Percentiles rank a stretch among this genome's conserved stretches.
phyloP scores from a whole-genome alignment of 768 basidiomycete species.

The Aureoboletus auriporus region DNA sequence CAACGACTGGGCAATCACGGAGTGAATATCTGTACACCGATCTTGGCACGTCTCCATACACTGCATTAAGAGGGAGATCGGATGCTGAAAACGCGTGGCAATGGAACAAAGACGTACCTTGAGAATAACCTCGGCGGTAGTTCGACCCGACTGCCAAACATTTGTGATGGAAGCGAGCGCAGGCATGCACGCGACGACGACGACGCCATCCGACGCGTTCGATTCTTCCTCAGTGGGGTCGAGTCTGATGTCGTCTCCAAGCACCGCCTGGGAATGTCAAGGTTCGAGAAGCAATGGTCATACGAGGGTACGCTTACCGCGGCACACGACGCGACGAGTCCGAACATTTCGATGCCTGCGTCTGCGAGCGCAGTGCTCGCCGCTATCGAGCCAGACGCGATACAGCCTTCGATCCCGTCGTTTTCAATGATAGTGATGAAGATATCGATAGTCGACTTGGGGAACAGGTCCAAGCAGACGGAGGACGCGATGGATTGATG shows the following conservation, averaged over 20 bases:
- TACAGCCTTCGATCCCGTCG: slow-evolving; percentile 86
- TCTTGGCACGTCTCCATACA: slow-evolving; percentile 68
- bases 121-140: slow-evolving; percentile 49
- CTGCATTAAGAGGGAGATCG: slow-evolving; percentile 33
- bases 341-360: slow-evolving; percentile 89
- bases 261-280: slow-evolving; percentile 43
- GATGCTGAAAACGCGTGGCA: not conserved
- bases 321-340: slow-evolving; percentile 80
- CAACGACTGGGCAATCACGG: slow-evolving; percentile 69
- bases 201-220: slow-evolving; percentile 49
- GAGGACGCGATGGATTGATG: slow-evolving; percentile 83
- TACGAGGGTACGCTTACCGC: slow-evolving; percentile 46
- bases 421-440: slow-evolving; percentile 87
- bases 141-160: slow-evolving; percentile 79
- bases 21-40: slow-evolving; percentile 71
- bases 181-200: slow-evolving; percentile 85
- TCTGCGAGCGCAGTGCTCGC: slow-evolving; percentile 89
- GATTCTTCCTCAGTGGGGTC: slow-evolving; percentile 80
- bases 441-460: slow-evolving; percentile 91
- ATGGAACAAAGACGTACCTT: slow-evolving; percentile 43
- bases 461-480: slow-evolving; percentile 83
- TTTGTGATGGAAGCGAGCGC: slow-evolving; percentile 80
- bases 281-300: not conserved
- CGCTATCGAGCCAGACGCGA: slow-evolving; percentile 83
- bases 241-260: slow-evolving; percentile 61